Percentiles rank a stretch among this genome's conserved stretches.
phyloP scores from a whole-genome alignment of 345 rosid species.

The Euclidium syriacum region DNA sequence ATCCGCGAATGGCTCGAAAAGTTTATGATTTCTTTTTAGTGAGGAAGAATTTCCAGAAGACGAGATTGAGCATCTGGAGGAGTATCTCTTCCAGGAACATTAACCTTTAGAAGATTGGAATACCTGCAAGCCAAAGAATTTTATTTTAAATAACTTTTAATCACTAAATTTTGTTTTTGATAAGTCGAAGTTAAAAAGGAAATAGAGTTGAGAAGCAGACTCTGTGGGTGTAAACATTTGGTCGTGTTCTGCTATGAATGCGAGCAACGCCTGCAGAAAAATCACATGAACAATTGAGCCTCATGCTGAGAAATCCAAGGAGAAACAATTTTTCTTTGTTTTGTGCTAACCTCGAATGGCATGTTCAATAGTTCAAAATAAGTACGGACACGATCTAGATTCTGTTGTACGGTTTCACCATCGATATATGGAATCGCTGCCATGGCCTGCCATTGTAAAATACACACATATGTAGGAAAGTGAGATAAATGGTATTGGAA shows the following conservation, averaged over 20 bases:
- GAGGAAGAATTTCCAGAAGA: conserved; percentile 56
- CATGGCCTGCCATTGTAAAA: conserved; percentile 61
- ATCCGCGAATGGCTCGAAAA: conserved; percentile 1
- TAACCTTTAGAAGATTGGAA: conserved; percentile 64
- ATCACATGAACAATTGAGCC: neutral
- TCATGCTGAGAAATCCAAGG: neutral
- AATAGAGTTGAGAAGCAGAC: conserved; percentile 37
- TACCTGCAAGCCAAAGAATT: conserved; percentile 46
- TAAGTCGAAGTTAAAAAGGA: neutral
- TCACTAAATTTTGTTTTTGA: too few relatives aligned
- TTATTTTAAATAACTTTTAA: too few relatives aligned
- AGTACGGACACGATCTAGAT: conserved; percentile 78
- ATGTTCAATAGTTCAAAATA: conserved; percentile 89
- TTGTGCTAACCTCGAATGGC: conserved; percentile 76
- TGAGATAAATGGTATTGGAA: neutral
- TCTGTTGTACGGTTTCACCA: conserved; percentile 66
- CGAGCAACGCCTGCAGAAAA: conserved; percentile 71
- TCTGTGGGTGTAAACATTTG: conserved; percentile 62
- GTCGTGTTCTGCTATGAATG: conserved; percentile 74
- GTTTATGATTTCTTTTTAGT: conserved; percentile 28
- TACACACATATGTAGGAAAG: neutral
- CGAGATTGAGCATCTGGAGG: conserved; percentile 72
- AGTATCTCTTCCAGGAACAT: conserved; percentile 85
- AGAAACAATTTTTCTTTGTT: neutral
- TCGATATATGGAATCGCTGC: conserved; percentile 88